phyloP scores from a whole-genome alignment of 2,329 filamentous ascomycete genomes.

The Zopfia rhizophila region DNA sequence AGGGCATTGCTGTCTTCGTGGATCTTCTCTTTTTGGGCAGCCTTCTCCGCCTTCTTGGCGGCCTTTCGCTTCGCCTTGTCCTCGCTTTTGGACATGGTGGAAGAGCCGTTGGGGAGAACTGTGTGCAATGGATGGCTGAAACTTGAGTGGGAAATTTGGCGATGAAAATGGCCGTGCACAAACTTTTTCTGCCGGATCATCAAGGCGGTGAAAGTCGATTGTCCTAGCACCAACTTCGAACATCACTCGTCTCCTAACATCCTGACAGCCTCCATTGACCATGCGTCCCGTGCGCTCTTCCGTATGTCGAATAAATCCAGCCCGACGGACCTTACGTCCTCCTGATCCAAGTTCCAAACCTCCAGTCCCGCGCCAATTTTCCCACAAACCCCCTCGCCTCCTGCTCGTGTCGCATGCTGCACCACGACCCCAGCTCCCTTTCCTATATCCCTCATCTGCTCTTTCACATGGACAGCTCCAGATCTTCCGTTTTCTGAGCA shows the following conservation, averaged over 20 bases:
- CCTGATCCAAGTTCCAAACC: conserved; percentile 29
- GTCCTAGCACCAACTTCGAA: conserved; percentile 17
- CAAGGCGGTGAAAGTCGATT: conserved; percentile 28
- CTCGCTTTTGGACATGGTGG: conserved; percentile 35
- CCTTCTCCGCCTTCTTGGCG: conserved; percentile 34
- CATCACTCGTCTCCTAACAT: not conserved
- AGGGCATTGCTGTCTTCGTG: too few relatives aligned
- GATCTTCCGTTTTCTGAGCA: conserved; percentile 79
- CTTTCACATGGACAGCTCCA: conserved; percentile 56
- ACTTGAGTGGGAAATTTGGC: conserved; percentile 17
- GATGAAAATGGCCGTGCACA: conserved; percentile 6
- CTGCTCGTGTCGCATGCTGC: conserved; percentile 58
- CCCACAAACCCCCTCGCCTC: conserved; percentile 64
- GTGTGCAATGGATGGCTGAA: conserved; percentile 19
- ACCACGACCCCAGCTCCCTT: conserved; percentile 71
- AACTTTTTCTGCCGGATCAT: conserved; percentile 34
- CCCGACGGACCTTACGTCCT: conserved; percentile 32
- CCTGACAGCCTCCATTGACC: conserved; percentile 20
- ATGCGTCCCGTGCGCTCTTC: conserved; percentile 39
- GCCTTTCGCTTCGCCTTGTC: conserved; percentile 49
- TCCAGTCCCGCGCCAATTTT: conserved; percentile 64
- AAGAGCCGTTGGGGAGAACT: conserved; percentile 16
- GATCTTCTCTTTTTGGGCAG: conserved; percentile 6
- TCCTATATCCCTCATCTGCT: conserved; percentile 67
- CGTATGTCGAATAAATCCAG: conserved; percentile 36